These are phyloP conservation scores for Yamadazyma dushanensis DNA, from an alignment of 1,139 yeast species.

Conservation along the genomic window DNA sequence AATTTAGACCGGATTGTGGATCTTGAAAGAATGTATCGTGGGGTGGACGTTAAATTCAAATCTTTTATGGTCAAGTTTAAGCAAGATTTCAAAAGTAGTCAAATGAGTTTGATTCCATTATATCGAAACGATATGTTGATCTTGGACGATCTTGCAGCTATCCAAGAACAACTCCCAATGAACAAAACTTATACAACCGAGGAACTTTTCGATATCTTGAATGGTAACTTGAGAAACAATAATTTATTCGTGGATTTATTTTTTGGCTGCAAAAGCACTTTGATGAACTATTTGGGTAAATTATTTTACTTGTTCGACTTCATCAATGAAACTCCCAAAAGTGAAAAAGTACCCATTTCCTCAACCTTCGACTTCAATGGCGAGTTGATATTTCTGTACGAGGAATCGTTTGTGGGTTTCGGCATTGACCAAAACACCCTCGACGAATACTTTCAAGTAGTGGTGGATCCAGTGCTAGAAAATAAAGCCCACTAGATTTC, in stretches of 20 bases:
- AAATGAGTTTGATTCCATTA: slow-evolving; percentile 9
- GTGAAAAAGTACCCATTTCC: slow-evolving; percentile 20
- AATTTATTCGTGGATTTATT: slow-evolving; percentile 21
- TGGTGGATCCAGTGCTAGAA: slow-evolving; percentile 17
- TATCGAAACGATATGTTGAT: slow-evolving; percentile 12
- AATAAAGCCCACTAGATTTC: background rate
- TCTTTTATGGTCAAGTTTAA: slow-evolving; percentile 12
- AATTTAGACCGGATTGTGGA: slow-evolving; percentile 9
- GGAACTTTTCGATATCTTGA: slow-evolving; percentile 11
- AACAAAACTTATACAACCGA: slow-evolving; percentile 4
- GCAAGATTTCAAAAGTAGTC: slow-evolving; percentile 10
- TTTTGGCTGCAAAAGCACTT: slow-evolving; percentile 33
- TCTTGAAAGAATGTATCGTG: slow-evolving; percentile 11
- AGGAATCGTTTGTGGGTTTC: slow-evolving; percentile 25
- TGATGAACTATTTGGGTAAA: slow-evolving; percentile 25
- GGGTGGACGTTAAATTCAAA: slow-evolving; percentile 10
- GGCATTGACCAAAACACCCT: slow-evolving; percentile 21
- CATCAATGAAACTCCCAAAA: slow-evolving; percentile 15
- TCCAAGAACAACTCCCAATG: slow-evolving; percentile 4
- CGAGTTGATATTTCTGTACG: slow-evolving; percentile 19
- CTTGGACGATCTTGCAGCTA: slow-evolving; percentile 12
- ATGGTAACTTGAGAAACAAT: slow-evolving; percentile 15
- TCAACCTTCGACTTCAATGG: slow-evolving; percentile 19
- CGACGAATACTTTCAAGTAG: slow-evolving; percentile 26
- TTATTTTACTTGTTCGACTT: slow-evolving; percentile 29